Evolutionary conservation across 805 yeast genomes (phyloP), one percentile per base, ranked within the genome.

Genomic region (Saturnispora mendoncae): DNA sequence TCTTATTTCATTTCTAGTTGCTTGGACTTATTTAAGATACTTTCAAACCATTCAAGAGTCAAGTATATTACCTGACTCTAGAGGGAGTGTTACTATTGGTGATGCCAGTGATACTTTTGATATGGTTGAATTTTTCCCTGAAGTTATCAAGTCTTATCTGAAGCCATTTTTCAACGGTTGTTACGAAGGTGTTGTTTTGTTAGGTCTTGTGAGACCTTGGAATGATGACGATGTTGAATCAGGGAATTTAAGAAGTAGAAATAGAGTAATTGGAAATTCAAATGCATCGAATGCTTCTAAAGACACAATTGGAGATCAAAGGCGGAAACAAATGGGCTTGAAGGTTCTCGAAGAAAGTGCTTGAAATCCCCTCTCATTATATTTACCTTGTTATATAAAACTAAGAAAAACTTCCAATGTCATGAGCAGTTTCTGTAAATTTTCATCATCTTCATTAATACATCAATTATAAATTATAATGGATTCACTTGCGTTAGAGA

Each of bases 21-120:
- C 88, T 14, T 88, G 90, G 84, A 55, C 64, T 36, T 90, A 86
- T 56, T 67, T 88, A 51, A 71, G 97, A 49, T 88, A 85, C 59
- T 78, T 64, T 64, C 92, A 86, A 53, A 54, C 71, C 13, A 69
- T 73, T 35, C 61, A 53, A 21, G 52, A 53, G 31, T 30, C 55
- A 13, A 58, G 55, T 21, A 43, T 59, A 17, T 50, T 61, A 33
- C 64, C 58, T 27, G 33, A 50, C 56, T 36, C 52, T 27, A 56
- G 67, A 23, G 24, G 50, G 55, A 39, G 51, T 26, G 56, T 68
- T 19, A 62, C 78, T 9, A 60, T 72, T 21, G 96, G 97, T 29
- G 96, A 87, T 58, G 94, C 96, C 0, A 79, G 92, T 0, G 96
- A 88, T 50, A 82, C 90, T 1, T 88, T 88, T 66, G 78, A 84